Evolutionary conservation across 2,329 filamentous ascomycete species (phyloP).

Genomic region (Aspergillus candidus): DNA sequence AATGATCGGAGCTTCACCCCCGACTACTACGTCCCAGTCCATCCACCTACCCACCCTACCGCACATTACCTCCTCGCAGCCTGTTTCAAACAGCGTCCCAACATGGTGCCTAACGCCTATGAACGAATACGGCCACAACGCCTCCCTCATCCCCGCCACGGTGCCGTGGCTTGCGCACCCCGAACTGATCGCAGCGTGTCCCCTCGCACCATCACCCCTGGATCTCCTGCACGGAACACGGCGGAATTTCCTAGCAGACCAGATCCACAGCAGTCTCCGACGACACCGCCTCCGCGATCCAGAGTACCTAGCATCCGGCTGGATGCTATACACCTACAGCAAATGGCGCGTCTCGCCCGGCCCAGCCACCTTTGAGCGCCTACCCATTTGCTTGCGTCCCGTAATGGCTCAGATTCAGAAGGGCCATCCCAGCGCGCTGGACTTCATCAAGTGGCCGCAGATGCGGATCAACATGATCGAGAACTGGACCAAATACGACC

Average conservation of each 20-base stretch:
- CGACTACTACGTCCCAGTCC: too few species aligned
- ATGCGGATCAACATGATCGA: constrained; percentile 6
- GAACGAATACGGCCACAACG: neutral
- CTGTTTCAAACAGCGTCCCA: neutral
- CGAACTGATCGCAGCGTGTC: constrained; percentile 5
- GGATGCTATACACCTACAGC: constrained; percentile 6
- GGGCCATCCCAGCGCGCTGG: constrained; percentile 1
- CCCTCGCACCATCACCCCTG: constrained; percentile 4
- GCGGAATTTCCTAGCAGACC: constrained; percentile 7
- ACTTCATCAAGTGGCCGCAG: constrained; percentile 4
- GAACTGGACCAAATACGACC: constrained; percentile 3
- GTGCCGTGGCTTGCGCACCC: constrained; percentile 1
- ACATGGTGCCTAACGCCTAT: neutral
- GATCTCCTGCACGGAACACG: constrained; percentile 11
- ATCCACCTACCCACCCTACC: too few species aligned
- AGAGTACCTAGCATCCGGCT: constrained; percentile 8
- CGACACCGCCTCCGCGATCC: constrained; percentile 5
- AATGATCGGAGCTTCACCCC: too few species aligned
- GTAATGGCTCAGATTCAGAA: neutral
- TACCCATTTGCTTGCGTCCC: constrained; percentile 1
- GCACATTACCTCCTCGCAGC: too few species aligned
- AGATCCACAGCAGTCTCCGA: constrained; percentile 3
- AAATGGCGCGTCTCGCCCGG: constrained; percentile 7
- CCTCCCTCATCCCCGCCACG: neutral
- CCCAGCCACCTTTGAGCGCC: neutral